Conservation (phyloP, 2,329 filamentous ascomycete species). For the Paracamarosporium sp. region DNA sequence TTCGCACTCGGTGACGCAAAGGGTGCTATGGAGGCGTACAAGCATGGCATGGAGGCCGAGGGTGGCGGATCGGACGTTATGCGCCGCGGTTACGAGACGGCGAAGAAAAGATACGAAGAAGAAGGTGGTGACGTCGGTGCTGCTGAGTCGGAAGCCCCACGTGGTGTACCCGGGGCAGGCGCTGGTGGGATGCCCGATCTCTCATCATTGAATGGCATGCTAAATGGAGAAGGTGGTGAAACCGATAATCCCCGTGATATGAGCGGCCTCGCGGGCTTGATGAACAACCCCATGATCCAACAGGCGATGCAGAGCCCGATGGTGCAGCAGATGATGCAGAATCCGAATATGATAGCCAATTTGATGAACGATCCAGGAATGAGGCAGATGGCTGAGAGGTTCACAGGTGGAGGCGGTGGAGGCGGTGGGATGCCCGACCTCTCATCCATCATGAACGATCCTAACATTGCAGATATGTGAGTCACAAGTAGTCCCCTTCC, state of each 20-base stretch:
- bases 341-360: constrained; percentile 89
- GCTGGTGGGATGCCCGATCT: constrained; percentile 87
- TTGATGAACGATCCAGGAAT: constrained; percentile 93
- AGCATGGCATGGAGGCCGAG: constrained; percentile 90
- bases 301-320: constrained; percentile 88
- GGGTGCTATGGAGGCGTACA: constrained; percentile 93
- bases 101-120: constrained; percentile 85
- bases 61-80: constrained; percentile 95
- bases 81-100: constrained; percentile 96
- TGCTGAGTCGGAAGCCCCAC: constrained; percentile 49
- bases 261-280: constrained; percentile 74
- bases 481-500: no score
- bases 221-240: constrained; percentile 55
- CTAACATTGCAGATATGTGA: constrained; percentile 91
- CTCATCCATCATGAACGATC: constrained; percentile 85
- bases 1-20: constrained; percentile 91
- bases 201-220: constrained; percentile 66
- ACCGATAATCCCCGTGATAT: constrained; percentile 74
- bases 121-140: constrained; percentile 67
- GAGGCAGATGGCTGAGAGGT: constrained; percentile 83
- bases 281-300: constrained; percentile 19
- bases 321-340: constrained; percentile 98
- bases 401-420: constrained; percentile 63
- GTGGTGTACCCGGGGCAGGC: constrained; percentile 58
- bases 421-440: constrained; percentile 92